Evolutionary conservation across 1,284 basidiomycete genomes (phyloP).

Genomic region (Coriolopsis trogii): DNA sequence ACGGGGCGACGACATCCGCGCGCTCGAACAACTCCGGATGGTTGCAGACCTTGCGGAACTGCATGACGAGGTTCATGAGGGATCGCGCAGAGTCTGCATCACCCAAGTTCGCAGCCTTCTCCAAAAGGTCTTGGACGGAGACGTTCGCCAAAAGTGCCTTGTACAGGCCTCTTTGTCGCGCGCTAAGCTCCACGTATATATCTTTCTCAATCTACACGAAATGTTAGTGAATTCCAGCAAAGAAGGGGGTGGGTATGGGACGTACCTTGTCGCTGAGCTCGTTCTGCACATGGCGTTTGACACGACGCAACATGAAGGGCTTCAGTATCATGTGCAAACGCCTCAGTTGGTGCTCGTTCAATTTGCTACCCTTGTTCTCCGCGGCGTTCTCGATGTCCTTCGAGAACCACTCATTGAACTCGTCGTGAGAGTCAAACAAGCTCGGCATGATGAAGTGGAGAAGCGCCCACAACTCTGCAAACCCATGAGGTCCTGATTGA

Average conservation of each 20-base stretch:
- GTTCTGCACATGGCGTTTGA: slow-evolving; percentile 99
- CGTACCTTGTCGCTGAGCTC: slow-evolving; percentile 98
- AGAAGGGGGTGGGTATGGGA: too few species aligned
- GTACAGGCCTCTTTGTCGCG: slow-evolving; percentile 93
- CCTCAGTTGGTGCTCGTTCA: slow-evolving; percentile 96
- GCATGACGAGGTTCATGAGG: slow-evolving; percentile 99
- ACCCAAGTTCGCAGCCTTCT: slow-evolving; percentile 88
- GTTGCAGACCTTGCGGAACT: slow-evolving; percentile 99
- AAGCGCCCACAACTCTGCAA: slow-evolving; percentile 95
- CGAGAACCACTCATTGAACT: slow-evolving; percentile 99
- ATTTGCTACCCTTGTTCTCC: slow-evolving; percentile 87
- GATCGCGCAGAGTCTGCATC: slow-evolving; percentile 91
- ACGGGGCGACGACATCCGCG: slow-evolving; percentile 93
- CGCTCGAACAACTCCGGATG: slow-evolving; percentile 99
- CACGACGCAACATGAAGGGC: slow-evolving; percentile 97
- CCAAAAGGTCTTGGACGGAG: slow-evolving; percentile 92
- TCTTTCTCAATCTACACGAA: slow-evolving; percentile 88
- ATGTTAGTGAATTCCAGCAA: too few species aligned
- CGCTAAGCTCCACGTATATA: slow-evolving; percentile 92
- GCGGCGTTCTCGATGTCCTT: slow-evolving; percentile 98
- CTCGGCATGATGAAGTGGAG: slow-evolving; percentile 99
- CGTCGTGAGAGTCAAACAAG: slow-evolving; percentile 98
- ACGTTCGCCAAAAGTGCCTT: slow-evolving; percentile 90
- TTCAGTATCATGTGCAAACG: slow-evolving; percentile 99
- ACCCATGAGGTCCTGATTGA: slow-evolving; percentile 9